Evolutionary conservation across 768 basidiomycete genomes (phyloP), one percentile per base, ranked within the genome.

Genomic region (Boletus rubropictus): DNA sequence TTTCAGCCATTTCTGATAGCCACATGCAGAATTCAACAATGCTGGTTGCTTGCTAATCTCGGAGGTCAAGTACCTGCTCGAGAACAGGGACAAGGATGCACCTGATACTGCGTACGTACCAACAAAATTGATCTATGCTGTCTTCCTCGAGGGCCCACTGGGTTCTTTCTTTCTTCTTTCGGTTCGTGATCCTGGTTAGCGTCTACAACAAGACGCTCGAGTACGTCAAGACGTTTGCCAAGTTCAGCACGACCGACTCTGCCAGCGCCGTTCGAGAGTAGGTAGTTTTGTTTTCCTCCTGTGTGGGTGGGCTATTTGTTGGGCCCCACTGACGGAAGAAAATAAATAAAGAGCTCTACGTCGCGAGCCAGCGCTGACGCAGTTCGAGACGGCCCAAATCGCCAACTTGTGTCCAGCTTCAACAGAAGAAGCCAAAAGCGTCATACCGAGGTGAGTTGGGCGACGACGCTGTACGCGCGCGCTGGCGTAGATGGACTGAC

Each of bases 131-230:
- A 31, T 7, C 1, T 21, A 10, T 7, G 2, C 41, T 29, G 7
- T n/a, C 2, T 29, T 31, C 1, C 6, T 32, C 14, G 4, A 17
- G 21, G 10, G 32, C 32, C n/a, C 17, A 33, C 15, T 3, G 3
- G n/a, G n/a, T n/a, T 12, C 11, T 10, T 5, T 14, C 7, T n/a
- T 7, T n/a, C n/a, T n/a, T n/a, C 7, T 33, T 34, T 34, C 9
- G 2, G 12, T n/a, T 20, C 10, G 15, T 1, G 21, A 38, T 27
- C 7, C 5, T 7, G 20, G 1, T 0, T 55, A 94, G 90, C 24
- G 90, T 95, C 11, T 95, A 90, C 67, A 92, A 91, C 67, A 94
- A 94, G 65, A 92, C 92, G 1, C 71, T 89, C 34, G 89, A 92
- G 57, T 94, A 94, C 60, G 91, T 94, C 53, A 86, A 87, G 65